A percentile compares a stretch with the other conserved stretches of the same genome.
These are phyloP conservation scores for Trichoderma brevicompactum DNA, from an alignment of 2,329 filamentous ascomycete genomes.

Conservation along the genomic window DNA sequence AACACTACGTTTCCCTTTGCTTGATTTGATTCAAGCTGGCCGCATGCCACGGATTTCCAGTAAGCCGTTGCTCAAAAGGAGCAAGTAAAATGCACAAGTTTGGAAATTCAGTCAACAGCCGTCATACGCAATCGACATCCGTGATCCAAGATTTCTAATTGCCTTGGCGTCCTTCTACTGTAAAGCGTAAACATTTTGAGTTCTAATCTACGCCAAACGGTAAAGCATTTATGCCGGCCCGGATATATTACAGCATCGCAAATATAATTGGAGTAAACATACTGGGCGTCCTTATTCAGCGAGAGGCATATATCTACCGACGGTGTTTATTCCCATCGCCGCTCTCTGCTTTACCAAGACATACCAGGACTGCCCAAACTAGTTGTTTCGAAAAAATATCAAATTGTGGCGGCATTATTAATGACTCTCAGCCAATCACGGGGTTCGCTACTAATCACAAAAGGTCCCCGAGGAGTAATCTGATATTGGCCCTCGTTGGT, in stretches of 20 bases:
- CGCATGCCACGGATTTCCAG: no score
- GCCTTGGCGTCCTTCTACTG: neutral
- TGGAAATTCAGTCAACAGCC: no score
- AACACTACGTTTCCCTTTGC: no score
- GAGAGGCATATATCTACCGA: neutral
- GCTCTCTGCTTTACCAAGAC: neutral
- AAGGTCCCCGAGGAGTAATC: neutral
- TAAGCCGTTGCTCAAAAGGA: no score
- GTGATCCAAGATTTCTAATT: neutral
- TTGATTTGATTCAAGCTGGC: no score
- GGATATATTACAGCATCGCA: constrained; percentile 5
- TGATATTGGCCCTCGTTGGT: neutral
- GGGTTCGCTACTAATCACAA: neutral
- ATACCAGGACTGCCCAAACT: neutral
- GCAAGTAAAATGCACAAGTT: no score
- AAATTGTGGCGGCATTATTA: neutral
- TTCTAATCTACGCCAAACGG: neutral
- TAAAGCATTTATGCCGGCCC: neutral
- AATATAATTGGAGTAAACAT: neutral
- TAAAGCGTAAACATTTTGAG: neutral
- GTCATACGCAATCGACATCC: neutral
- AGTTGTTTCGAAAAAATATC: neutral
- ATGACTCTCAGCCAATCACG: neutral
- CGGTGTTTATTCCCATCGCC: neutral
- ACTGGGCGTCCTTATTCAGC: neutral